phyloP scores from a whole-genome alignment of 176 grass and related monocot species.

The Alloteropsis semialata region DNA sequence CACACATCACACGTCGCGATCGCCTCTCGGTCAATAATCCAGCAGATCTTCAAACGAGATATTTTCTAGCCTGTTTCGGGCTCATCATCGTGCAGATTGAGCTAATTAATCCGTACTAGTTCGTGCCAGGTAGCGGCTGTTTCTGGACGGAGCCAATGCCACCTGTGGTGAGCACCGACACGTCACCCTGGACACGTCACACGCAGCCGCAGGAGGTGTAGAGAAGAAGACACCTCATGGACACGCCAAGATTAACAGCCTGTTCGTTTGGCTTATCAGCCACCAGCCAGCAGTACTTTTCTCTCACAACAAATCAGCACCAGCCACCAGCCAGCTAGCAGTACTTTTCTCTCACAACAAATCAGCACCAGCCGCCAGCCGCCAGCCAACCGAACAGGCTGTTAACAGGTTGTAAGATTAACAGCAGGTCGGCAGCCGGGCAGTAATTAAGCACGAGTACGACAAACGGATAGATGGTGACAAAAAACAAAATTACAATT shows the following conservation, averaged over 20 bases:
- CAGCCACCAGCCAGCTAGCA: no score
- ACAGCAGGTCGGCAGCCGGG: background rate
- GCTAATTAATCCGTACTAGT: background rate
- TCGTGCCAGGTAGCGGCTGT: background rate
- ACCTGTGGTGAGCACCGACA: background rate
- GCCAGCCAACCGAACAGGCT: no score
- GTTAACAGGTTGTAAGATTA: no score
- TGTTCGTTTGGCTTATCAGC: no score
- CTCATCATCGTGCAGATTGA: background rate
- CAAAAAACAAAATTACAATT: background rate
- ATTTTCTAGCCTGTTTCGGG: background rate
- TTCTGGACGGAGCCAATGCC: background rate
- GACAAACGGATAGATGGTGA: background rate
- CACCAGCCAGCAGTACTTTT: no score
- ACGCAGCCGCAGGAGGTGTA: background rate
- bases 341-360: no score
- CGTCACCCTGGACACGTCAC: background rate
- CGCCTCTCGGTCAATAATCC: background rate
- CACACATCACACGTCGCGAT: background rate
- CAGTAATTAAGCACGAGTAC: background rate
- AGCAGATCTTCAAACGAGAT: background rate
- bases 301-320: no score
- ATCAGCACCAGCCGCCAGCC: no score
- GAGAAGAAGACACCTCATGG: background rate
- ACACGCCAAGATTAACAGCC: background rate